Conservation (phyloP, 2,329 filamentous ascomycete species). For the Penicillium corylophilum region DNA sequence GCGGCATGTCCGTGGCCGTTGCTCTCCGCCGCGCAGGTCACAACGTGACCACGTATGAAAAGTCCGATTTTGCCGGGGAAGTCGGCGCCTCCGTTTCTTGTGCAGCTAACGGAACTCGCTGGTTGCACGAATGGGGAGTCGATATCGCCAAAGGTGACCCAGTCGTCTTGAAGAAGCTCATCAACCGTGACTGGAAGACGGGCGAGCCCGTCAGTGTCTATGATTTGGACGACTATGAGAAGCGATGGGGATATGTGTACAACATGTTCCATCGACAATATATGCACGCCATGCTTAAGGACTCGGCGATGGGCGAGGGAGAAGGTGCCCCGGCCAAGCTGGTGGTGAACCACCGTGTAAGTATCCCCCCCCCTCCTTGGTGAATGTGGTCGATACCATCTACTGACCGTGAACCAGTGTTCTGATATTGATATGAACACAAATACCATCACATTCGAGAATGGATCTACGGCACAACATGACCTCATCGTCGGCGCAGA, state of each 20-base stretch:
- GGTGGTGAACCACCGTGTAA: constrained; percentile 55
- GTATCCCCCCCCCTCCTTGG: constrained; percentile 8
- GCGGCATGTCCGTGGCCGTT: constrained; percentile 53
- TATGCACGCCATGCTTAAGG: constrained; percentile 67
- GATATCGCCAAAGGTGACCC: constrained; percentile 64
- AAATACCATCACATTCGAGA: constrained; percentile 54
- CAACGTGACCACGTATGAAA: constrained; percentile 64
- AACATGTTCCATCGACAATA: constrained; percentile 70
- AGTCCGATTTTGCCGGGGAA: constrained; percentile 65
- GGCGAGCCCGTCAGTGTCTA: constrained; percentile 66
- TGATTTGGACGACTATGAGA: constrained; percentile 63
- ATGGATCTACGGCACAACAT: constrained; percentile 52
- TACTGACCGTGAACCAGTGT: constrained; percentile 35
- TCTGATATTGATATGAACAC: constrained; percentile 53
- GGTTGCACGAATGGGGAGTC: constrained; percentile 68
- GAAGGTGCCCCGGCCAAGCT: constrained; percentile 55
- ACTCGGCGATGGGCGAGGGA: constrained; percentile 56
- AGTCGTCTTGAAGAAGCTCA: constrained; percentile 64
- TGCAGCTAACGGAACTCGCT: constrained; percentile 68
- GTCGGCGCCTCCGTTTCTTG: constrained; percentile 67
- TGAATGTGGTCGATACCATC: neutral
- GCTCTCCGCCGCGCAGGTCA: constrained; percentile 56
- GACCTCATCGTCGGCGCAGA: constrained; percentile 65
- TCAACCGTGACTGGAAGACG: constrained; percentile 69
- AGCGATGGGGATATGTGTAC: constrained; percentile 64